Percentiles rank a stretch among this genome's conserved stretches.
Conservation (phyloP, 179 eudicot genomes). For the Silene coronaria region DNA sequence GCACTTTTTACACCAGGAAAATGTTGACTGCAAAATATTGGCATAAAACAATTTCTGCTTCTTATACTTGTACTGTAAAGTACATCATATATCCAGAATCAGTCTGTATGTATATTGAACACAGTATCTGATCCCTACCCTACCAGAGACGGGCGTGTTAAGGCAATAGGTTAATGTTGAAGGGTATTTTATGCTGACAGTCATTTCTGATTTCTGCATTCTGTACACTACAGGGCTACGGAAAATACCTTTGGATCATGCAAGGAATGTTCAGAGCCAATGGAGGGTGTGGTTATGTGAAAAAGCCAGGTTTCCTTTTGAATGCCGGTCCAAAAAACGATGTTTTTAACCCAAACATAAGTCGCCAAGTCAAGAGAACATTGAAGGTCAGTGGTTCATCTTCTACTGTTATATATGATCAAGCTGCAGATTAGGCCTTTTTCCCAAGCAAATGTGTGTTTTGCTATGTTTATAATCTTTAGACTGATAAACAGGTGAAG, state of each 20-base stretch:
- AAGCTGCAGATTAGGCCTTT: background rate
- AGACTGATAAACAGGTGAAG: slow-evolving; percentile 25
- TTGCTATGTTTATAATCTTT: background rate
- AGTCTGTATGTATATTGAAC: background rate
- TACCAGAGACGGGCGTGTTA: background rate
- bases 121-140: background rate
- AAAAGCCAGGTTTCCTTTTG: slow-evolving; percentile 49
- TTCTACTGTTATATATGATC: background rate
- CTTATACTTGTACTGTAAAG: too few species aligned
- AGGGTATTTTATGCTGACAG: background rate
- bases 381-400: slow-evolving; percentile 40
- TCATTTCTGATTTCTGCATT: slow-evolving; percentile 4
- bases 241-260: slow-evolving; percentile 51
- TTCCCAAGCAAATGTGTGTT: background rate
- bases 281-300: slow-evolving; percentile 67
- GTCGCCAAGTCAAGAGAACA: slow-evolving; percentile 27
- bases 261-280: slow-evolving; percentile 72
- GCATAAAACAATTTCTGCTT: background rate
- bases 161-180: background rate
- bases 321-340: slow-evolving; percentile 26
- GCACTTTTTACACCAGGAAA: background rate
- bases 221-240: slow-evolving; percentile 39
- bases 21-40: background rate
- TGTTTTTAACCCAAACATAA: slow-evolving; percentile 30
- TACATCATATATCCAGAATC: too few species aligned